Conservation (phyloP, 2,329 filamentous ascomycete genomes). For the Aspergillus niger region DNA sequence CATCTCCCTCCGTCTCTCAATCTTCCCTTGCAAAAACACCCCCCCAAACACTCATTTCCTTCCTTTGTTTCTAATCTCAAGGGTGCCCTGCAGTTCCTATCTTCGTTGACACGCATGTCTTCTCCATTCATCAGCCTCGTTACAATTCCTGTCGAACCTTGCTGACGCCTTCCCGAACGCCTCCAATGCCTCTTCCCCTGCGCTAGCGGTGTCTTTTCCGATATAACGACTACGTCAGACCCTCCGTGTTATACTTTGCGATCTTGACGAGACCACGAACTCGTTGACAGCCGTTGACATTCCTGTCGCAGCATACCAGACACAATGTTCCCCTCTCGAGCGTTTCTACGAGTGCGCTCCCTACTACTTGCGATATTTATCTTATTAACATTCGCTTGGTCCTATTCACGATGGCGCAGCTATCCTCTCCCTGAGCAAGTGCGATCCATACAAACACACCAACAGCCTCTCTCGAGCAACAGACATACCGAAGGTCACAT, state of each 20-base stretch:
- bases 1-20: background rate
- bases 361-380: conserved; percentile 22
- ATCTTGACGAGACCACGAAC: too few species aligned
- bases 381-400: conserved; percentile 19
- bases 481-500: conserved; percentile 22
- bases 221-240: background rate
- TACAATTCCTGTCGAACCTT: background rate
- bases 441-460: background rate
- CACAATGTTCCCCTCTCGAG: conserved; percentile 21
- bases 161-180: background rate
- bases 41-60: background rate
- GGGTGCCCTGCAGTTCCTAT: too few species aligned
- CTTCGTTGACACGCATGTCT: background rate
- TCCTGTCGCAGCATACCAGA: background rate
- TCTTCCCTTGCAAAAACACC: background rate
- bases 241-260: background rate
- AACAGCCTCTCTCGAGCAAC: background rate
- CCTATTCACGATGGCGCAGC: conserved; percentile 17
- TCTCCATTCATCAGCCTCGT: background rate
- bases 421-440: conserved; percentile 1
- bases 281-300: background rate
- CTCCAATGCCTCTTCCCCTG: background rate
- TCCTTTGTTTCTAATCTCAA: background rate
- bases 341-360: conserved; percentile 20
- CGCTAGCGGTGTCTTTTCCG: background rate